These are phyloP conservation scores for Juncus effusus DNA, from an alignment of 176 grass and related monocot genomes.

Conservation along the genomic window DNA sequence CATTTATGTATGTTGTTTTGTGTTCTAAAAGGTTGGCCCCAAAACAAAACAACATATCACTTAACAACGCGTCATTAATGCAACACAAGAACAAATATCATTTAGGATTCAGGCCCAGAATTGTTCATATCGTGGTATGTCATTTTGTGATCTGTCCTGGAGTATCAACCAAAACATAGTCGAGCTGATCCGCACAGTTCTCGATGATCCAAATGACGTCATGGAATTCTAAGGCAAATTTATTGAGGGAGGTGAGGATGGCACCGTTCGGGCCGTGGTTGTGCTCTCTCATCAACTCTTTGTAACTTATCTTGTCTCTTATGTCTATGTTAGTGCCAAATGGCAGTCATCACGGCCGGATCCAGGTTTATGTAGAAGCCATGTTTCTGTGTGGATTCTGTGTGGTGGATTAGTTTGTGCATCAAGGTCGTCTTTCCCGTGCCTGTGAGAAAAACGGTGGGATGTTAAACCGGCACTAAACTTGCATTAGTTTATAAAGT, in stretches of 20 bases:
- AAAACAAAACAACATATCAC: too few species aligned
- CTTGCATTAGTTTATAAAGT: too few species aligned
- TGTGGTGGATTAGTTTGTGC: conserved; percentile 77
- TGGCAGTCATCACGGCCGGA: conserved; percentile 81
- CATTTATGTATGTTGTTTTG: too few species aligned
- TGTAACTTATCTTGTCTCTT: conserved; percentile 73
- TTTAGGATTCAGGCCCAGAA: too few species aligned
- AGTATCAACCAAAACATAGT: conserved; percentile 94
- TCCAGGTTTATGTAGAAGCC: conserved; percentile 91
- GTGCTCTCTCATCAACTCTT: conserved; percentile 99
- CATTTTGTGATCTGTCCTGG: too few species aligned
- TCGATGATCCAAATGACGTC: conserved; percentile 94
- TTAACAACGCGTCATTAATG: too few species aligned
- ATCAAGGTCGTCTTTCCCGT: conserved; percentile 93
- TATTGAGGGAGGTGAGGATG: conserved; percentile 87
- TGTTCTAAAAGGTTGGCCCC: too few species aligned
- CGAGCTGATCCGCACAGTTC: conserved; percentile 72
- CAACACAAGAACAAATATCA: too few species aligned
- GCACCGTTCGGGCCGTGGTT: conserved; percentile 89
- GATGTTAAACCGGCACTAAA: too few species aligned
- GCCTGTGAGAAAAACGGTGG: conserved; percentile 37
- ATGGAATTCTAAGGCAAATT: conserved; percentile 80
- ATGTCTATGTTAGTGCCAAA: conserved; percentile 96
- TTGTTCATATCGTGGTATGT: too few species aligned
- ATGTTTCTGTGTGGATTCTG: conserved; percentile 41